These are phyloP conservation scores for Daldinia vernicosa DNA, from an alignment of 495 filamentous ascomycete species.

Conservation along the genomic window DNA sequence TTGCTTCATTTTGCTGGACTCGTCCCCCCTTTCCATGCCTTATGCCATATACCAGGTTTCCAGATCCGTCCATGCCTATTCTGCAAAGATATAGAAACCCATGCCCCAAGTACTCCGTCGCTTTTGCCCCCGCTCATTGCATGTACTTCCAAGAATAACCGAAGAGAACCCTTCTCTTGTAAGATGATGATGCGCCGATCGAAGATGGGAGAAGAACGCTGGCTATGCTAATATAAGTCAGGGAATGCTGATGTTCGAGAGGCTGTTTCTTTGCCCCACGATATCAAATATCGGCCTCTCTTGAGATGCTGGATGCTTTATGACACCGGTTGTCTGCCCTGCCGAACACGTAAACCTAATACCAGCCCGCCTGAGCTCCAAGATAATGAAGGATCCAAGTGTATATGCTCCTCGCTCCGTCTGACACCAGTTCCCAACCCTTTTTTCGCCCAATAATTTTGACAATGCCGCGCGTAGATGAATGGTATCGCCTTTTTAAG, in stretches of 20 bases:
- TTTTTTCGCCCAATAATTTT: constrained; percentile 28
- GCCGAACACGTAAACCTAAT: constrained; percentile 41
- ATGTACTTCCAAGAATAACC: constrained; percentile 23
- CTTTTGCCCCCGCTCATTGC: constrained; percentile 33
- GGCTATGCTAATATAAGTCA: constrained; percentile 43
- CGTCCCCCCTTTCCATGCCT: constrained; percentile 11
- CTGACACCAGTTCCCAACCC: constrained; percentile 27
- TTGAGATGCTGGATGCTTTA: constrained; percentile 40
- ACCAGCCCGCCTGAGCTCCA: constrained; percentile 40
- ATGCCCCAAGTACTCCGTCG: constrained; percentile 39
- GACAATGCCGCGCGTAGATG: constrained; percentile 29
- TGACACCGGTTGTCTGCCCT: constrained; percentile 36
- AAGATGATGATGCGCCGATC: constrained; percentile 36
- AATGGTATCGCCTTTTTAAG: constrained; percentile 40
- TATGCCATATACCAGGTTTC: constrained; percentile 19
- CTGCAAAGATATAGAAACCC: constrained; percentile 26
- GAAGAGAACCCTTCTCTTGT: constrained; percentile 20
- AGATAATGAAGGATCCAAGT: constrained; percentile 40
- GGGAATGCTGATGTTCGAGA: constrained; percentile 36
- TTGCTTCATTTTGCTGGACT: constrained; percentile 20
- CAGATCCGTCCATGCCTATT: constrained; percentile 8
- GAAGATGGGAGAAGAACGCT: constrained; percentile 41
- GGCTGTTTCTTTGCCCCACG: constrained; percentile 22
- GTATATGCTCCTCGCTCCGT: constrained; percentile 34
- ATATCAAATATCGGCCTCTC: constrained; percentile 37